Evolutionary conservation across 108 stramenopile species (phyloP).

Genomic region (Thalassiosira profunda): DNA sequence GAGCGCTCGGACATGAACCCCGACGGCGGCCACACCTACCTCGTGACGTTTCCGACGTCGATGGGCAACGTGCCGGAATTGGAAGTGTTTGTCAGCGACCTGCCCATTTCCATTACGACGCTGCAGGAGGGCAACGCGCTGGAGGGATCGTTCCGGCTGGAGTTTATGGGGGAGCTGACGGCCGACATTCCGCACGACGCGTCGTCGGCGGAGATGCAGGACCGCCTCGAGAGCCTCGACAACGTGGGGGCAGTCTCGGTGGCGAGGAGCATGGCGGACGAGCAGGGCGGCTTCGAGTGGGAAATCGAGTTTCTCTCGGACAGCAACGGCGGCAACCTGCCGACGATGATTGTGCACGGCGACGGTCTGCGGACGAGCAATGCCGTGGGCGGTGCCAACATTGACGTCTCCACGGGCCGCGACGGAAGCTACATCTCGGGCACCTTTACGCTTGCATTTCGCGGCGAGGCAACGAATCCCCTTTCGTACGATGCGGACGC

Average conservation of each 20-base stretch:
- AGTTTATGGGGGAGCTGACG: slow-evolving; percentile 73
- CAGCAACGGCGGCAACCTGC: slow-evolving; percentile 64
- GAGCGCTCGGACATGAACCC: slow-evolving; percentile 37
- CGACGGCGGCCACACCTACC: slow-evolving; percentile 68
- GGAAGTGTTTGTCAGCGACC: slow-evolving; percentile 53
- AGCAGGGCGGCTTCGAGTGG: slow-evolving; percentile 63
- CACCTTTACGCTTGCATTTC: slow-evolving; percentile 36
- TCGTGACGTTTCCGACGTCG: slow-evolving; percentile 66
- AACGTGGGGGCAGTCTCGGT: slow-evolving; percentile 70
- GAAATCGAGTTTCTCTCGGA: slow-evolving; percentile 67
- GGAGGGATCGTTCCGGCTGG: slow-evolving; percentile 66
- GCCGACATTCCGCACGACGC: slow-evolving; percentile 68
- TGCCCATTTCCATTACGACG: slow-evolving; percentile 61
- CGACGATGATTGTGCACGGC: slow-evolving; percentile 37
- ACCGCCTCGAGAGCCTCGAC: slow-evolving; percentile 48
- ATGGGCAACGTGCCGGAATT: slow-evolving; percentile 81
- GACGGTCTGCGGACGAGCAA: slow-evolving; percentile 54
- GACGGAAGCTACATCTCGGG: slow-evolving; percentile 51
- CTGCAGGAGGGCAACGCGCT: slow-evolving; percentile 73
- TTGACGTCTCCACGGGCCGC: slow-evolving; percentile 22
- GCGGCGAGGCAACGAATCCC: slow-evolving; percentile 24
- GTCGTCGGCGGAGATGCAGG: slow-evolving; percentile 53
- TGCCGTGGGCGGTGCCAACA: slow-evolving; percentile 36
- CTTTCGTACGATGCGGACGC: slow-evolving; percentile 68
- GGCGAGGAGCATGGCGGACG: slow-evolving; percentile 45